Conservation (phyloP, 2,329 filamentous ascomycete genomes). For the Metarhizium album region DNA sequence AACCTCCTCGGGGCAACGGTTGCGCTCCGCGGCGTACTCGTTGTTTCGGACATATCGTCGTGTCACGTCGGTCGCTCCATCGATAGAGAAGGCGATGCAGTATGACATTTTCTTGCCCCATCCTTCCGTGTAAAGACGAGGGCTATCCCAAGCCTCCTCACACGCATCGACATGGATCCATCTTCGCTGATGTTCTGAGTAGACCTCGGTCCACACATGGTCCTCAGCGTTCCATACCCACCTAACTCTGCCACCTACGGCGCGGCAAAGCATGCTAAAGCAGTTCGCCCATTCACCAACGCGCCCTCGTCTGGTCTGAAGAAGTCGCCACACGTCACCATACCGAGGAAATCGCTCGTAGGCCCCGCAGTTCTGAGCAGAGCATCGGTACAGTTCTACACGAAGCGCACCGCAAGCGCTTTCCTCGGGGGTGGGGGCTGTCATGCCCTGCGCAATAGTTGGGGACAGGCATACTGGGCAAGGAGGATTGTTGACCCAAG, state of each 20-base stretch:
- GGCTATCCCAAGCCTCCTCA: constrained; percentile 92
- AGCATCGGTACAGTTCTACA: constrained; percentile 87
- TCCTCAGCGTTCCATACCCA: constrained; percentile 99
- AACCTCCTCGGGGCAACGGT: constrained; percentile 76
- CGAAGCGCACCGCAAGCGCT: constrained; percentile 75
- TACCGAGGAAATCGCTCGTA: constrained; percentile 90
- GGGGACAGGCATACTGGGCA: constrained; percentile 74
- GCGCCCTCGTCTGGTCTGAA: constrained; percentile 77
- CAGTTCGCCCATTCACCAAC: constrained; percentile 97
- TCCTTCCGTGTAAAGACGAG: constrained; percentile 81
- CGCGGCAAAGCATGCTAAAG: constrained; percentile 96
- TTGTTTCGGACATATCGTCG: constrained; percentile 60
- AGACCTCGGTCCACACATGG: constrained; percentile 96
- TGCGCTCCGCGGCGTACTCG: constrained; percentile 63
- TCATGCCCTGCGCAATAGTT: constrained; percentile 74
- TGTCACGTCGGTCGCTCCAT: constrained; percentile 61
- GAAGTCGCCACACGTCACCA: constrained; percentile 84
- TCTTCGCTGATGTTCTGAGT: constrained; percentile 82
- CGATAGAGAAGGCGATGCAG: constrained; percentile 91
- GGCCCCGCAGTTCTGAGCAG: constrained; percentile 59
- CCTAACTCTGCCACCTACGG: constrained; percentile 78
- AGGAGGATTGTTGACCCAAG: constrained; percentile 90
- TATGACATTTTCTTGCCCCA: constrained; percentile 97
- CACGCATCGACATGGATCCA: constrained; percentile 98
- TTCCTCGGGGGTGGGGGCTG: constrained; percentile 78